Evolutionary conservation across 441 rosid species (phyloP), one percentile per base, ranked within the genome.

Genomic region (Erysimum cheiri): DNA sequence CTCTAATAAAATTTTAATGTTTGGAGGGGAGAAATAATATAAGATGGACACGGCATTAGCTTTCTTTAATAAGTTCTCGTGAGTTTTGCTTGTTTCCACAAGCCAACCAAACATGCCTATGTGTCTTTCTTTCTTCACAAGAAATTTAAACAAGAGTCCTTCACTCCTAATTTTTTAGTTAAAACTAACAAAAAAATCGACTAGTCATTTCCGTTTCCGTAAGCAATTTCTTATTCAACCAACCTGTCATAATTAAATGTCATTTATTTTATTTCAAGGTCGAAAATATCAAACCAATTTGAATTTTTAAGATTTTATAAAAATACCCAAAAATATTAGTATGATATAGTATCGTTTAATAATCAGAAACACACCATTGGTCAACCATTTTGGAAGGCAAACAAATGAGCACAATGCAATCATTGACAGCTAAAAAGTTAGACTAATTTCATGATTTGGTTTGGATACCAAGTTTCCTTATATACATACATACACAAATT

Each of bases 91-190:
- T 59, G 47, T 26, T 41, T 60, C 64, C 5, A n/a, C 3, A 40
- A 41, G 24, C 36, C 22, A 60, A 60, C 35, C 26, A 26, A 41
- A 40, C 10, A 60, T 9, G 36, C 22, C 2, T n/a, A 26, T 41
- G 50, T 40, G 64, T 60, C 22, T 60, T 60, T 60, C 64, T 60
- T 60, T 39, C 49, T 60, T 24, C 36, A n/a, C 64, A 60, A 60
- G 49, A 19, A 36, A 58, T 58, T 3, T 26, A 40, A 22, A 59
- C 22, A 59, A 24, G 4, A 40, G 7, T 39, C 2, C 35, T 59
- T 26, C 36, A 39, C 35, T 24, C 9, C 33, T 37, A 11, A 1
- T 12, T 57, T 3, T 10, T 13, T 59, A 19, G 43, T 17, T 10
- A 9, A 29, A 35, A 19, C 2, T 17, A 17, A 57, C 14, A 10